A percentile compares a stretch with the other conserved stretches of the same genome.
phyloP scores from a whole-genome alignment of 345 rosid genomes.

The Erodium maritimum region DNA sequence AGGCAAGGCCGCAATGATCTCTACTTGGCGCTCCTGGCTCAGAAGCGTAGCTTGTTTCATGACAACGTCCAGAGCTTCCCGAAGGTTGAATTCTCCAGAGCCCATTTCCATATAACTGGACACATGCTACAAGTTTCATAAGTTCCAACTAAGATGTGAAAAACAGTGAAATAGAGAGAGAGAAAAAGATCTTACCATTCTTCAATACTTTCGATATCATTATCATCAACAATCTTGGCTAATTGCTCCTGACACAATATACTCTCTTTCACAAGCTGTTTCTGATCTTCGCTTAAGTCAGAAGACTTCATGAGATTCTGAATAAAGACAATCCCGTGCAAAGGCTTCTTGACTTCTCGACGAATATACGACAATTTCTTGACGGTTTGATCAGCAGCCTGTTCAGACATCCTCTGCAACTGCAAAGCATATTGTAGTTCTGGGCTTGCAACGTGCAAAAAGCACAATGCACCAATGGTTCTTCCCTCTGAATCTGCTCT shows the following conservation, averaged over 20 bases:
- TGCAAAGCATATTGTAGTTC: slow-evolving; percentile 68
- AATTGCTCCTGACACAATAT: slow-evolving; percentile 57
- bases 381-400: slow-evolving; percentile 42
- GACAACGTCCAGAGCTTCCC: slow-evolving; percentile 47
- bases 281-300: slow-evolving; percentile 47
- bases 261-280: slow-evolving; percentile 37
- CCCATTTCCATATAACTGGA: slow-evolving; percentile 50
- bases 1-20: slow-evolving; percentile 38
- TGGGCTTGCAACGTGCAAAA: slow-evolving; percentile 66
- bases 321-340: slow-evolving; percentile 42
- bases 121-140: slow-evolving; percentile 4
- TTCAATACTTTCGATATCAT: slow-evolving; percentile 57
- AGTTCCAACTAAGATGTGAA: background rate
- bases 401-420: slow-evolving; percentile 63
- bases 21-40: slow-evolving; percentile 45
- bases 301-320: slow-evolving; percentile 41
- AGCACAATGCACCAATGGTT: slow-evolving; percentile 55
- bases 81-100: slow-evolving; percentile 43
- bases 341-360: slow-evolving; percentile 43
- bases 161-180: background rate
- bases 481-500: slow-evolving; percentile 49
- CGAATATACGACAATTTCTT: slow-evolving; percentile 58
- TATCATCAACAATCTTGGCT: slow-evolving; percentile 45
- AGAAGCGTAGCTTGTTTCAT: slow-evolving; percentile 48
- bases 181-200: slow-evolving; percentile 39